Evolutionary conservation across 106 monocot genomes (phyloP), one percentile per base, ranked within the genome.

Genomic region (Acanthochlamys bracteata): DNA sequence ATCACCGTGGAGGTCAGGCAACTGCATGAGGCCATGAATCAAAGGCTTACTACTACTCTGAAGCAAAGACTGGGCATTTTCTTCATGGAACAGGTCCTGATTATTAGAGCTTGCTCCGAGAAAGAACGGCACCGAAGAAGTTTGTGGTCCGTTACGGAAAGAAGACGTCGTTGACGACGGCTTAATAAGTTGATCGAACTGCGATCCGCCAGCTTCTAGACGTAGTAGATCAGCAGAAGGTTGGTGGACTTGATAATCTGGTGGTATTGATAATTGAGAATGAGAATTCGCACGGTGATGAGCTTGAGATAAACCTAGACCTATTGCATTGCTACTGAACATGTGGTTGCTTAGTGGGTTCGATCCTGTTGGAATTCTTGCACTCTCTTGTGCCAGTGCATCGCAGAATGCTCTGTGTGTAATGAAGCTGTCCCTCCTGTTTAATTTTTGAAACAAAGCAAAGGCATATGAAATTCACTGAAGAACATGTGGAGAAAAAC

Each of bases 401-500:
- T 55, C 55, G 20, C 55, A 55, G 55, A 55, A 55, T 20, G 55
- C 55, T 21, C 55, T 55, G 76, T 76, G 76, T n/a, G 76, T 76
- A 57, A 76, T 76, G 63, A 76, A 76, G 70, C 76, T 76, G 55
- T 76, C 76, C 7, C 76, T 61, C 76, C 76, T 76, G 69, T 17
- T 20, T 23, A 0, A 49, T 1, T 4, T 49, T 49, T 49, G 17
- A 49, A 49, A 1, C 1, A 49, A 1, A 12, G 12, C 49, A 14
- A 17, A 49, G 7, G 10, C 43, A 45, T 45, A 45, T 9, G 43
- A 45, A 49, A 49, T 49, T 49, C 2, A 4, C 49, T 49, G 1
- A 12, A 49, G 15, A 10, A 12, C 43, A 45, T 45, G 13, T 45
- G 43, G 43, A 9, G 43, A 45, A 9, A 45, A 7, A 45, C 13